A percentile compares a stretch with the other conserved stretches of the same genome.
Evolutionary conservation across 495 filamentous ascomycete species (phyloP).

Genomic region (Apiosordaria backusii): DNA sequence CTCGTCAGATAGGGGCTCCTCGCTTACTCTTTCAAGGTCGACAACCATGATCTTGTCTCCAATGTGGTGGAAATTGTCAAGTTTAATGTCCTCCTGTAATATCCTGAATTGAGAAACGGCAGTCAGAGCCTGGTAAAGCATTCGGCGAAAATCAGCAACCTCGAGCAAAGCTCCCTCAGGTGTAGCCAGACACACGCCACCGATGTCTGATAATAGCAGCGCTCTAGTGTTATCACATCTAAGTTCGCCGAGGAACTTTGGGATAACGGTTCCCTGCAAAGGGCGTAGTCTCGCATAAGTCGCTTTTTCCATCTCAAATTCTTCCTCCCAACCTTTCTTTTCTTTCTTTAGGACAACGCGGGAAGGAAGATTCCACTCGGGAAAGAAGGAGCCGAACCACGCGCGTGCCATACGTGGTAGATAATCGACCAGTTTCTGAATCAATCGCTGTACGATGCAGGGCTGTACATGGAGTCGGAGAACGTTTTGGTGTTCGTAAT

Average conservation of each 20-base stretch:
- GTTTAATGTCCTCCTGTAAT: conserved; percentile 14
- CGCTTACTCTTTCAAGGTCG: too few relatives aligned
- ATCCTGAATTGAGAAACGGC: conserved; percentile 12
- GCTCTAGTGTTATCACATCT: conserved; percentile 13
- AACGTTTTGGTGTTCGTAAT: conserved; percentile 11
- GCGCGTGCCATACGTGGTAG: not conserved
- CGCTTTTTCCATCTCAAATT: conserved; percentile 7
- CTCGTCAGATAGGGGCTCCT: too few relatives aligned
- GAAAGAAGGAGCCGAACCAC: conserved; percentile 16
- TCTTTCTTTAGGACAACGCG: conserved; percentile 15
- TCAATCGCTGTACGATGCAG: too few relatives aligned
- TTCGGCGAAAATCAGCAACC: conserved; percentile 13
- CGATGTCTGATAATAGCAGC: conserved; percentile 17
- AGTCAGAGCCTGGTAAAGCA: conserved; percentile 11
- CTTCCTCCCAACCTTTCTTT: conserved; percentile 17
- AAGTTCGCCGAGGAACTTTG: conserved; percentile 17
- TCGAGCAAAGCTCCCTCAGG: conserved; percentile 15
- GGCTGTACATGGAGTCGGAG: not conserved
- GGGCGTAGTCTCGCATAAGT: conserved; percentile 16
- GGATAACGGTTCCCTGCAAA: conserved; percentile 18
- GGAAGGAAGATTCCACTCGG: conserved; percentile 20
- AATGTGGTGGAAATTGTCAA: conserved; percentile 14
- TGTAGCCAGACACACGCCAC: conserved; percentile 12
- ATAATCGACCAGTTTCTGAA: too few relatives aligned
- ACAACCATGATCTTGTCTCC: too few relatives aligned